Evolutionary conservation across 2,329 filamentous ascomycete species (phyloP).

Genomic region (Nothomitra cinnamomea): DNA sequence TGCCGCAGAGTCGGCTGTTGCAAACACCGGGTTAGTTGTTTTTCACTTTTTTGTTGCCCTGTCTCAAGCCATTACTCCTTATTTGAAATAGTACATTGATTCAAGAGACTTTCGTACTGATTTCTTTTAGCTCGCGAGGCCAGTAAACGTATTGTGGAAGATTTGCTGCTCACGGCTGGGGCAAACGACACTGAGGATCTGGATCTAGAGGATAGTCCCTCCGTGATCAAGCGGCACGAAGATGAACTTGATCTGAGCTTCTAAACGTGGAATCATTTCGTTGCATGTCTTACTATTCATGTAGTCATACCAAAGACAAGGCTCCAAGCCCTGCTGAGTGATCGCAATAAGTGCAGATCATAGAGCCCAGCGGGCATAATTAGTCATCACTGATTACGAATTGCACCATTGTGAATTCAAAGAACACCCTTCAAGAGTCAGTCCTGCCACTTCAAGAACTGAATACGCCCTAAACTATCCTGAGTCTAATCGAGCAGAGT

Average conservation of each 20-base stretch:
- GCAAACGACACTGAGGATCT: slow-evolving; percentile 16
- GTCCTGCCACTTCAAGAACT: too few relatives aligned
- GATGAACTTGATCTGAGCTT: slow-evolving; percentile 2
- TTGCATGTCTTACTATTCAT: too few relatives aligned
- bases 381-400: too few relatives aligned
- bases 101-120: not conserved
- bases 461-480: too few relatives aligned
- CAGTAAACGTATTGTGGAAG: slow-evolving; percentile 64
- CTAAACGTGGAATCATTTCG: not conserved
- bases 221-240: not conserved
- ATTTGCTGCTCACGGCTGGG: slow-evolving; percentile 60
- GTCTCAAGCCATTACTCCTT: not conserved
- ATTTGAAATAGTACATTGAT: not conserved
- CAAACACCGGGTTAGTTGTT: slow-evolving; percentile 54
- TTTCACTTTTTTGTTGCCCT: not conserved
- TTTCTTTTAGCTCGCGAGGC: slow-evolving; percentile 49
- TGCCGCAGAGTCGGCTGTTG: slow-evolving; percentile 59
- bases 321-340: too few relatives aligned
- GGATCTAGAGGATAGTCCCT: slow-evolving; percentile 2
- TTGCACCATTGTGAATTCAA: too few relatives aligned
- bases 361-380: too few relatives aligned
- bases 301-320: too few relatives aligned
- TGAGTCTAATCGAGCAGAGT: too few relatives aligned
- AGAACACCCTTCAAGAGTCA: too few relatives aligned
- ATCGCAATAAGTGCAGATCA: too few relatives aligned